Base-by-base conservation (phyloP, 768 basidiomycete species). In the Russula lepida region DNA sequence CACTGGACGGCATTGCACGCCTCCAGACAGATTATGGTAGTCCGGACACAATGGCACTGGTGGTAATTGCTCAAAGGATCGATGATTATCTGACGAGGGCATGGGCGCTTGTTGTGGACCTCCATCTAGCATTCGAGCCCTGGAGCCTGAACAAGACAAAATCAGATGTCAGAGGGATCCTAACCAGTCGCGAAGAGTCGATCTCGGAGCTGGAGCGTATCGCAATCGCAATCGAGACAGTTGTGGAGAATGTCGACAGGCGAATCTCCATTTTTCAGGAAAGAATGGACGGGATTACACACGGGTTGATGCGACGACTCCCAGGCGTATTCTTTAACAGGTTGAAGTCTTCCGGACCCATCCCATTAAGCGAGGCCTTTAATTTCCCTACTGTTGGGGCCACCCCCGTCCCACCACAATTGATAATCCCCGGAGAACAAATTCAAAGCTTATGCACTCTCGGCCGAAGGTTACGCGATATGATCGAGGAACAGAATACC, bases 261-360 rank as follows among this genome's bases (percentile, higher is more conserved):
- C n/a, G 15, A 17, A 49, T 54, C 8, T 49, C 46, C 30, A 6
- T 54, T 33, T 30, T 54, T 23, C 59, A 43, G 19, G 49, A 60
- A 5, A 39, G 23, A 1, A 32, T 54, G 53, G 59, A 60, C 23
- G 44, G 39, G 1, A 23, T 21, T 6, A 59, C 59, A 7, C 23
- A 48, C 28, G 2, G n/a, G 1, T 30, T 60, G 47, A 55, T 47
- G 13, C 59, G 27, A n/a, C 53, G 32, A 12, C 59, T 60, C 11
- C 59, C 59, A 39, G 53, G 58, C 5, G n/a, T 59, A 28, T 48
- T 15, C 23, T 59, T 59, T 21, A 9, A 39, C 46, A 19, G 39
- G 27, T 8, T 23, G n/a, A 48, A 35, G 15, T 8, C 3, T 27
- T 4, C 52, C 8, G n/a, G 13, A 39, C 35, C 59, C 11, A 11